phyloP scores from a whole-genome alignment of 495 filamentous ascomycete genomes.

The Aspergillus kassunensis region DNA sequence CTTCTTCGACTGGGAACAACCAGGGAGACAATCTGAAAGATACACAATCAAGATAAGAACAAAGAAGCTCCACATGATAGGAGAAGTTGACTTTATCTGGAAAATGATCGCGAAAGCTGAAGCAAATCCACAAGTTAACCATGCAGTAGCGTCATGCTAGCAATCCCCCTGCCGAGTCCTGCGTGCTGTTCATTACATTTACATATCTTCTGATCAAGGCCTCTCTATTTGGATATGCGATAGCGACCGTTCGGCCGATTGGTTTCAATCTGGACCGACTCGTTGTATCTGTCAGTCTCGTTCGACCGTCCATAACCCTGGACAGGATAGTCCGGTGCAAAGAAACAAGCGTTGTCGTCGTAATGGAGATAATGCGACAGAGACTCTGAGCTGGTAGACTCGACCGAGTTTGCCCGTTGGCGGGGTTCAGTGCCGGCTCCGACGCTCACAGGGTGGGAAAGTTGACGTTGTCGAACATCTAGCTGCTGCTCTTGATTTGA shows the following conservation, averaged over 20 bases:
- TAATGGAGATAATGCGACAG: slow-evolving; percentile 36
- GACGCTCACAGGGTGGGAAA: neutral
- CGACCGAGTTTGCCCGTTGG: neutral
- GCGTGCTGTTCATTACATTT: neutral
- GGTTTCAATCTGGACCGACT: neutral
- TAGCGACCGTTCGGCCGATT: neutral
- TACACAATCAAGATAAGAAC: no score
- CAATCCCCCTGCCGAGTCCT: neutral
- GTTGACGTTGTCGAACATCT: neutral
- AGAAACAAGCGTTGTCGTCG: slow-evolving; percentile 42
- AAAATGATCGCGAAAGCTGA: neutral
- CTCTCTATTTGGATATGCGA: neutral
- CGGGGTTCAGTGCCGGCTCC: neutral
- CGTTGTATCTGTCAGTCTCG: neutral
- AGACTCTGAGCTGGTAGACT: slow-evolving; percentile 1
- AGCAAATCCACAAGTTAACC: neutral
- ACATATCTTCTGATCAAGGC: neutral
- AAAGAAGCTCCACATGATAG: no score
- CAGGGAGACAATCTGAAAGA: no score
- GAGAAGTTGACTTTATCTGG: neutral
- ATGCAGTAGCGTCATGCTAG: slow-evolving; percentile 2
- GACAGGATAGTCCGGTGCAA: slow-evolving; percentile 28
- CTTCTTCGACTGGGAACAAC: no score
- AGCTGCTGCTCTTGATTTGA: slow-evolving; percentile 1
- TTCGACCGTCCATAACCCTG: neutral